Conservation (phyloP, 2,329 filamentous ascomycete species). For the Cercospora sesami region DNA sequence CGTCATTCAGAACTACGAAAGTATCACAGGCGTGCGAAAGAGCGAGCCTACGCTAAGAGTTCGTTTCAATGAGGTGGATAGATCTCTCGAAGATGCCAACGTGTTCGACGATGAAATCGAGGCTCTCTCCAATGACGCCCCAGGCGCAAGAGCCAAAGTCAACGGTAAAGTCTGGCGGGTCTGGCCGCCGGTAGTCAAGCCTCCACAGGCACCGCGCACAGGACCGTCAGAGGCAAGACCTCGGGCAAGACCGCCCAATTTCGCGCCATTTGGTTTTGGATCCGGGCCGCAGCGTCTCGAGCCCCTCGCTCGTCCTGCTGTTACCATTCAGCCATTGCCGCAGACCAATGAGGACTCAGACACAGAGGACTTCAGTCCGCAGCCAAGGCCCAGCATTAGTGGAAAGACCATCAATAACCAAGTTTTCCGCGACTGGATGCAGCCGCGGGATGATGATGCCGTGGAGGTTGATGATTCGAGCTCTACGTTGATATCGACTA, state of each 20-base stretch:
- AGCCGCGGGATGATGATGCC: neutral
- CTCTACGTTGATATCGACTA: neutral
- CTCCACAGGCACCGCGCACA: neutral
- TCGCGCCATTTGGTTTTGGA: neutral
- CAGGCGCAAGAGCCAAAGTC: slow-evolving; percentile 13
- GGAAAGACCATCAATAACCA: slow-evolving; percentile 25
- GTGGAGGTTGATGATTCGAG: neutral
- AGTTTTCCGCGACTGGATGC: neutral
- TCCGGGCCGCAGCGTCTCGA: neutral
- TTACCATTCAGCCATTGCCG: neutral
- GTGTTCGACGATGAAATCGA: slow-evolving; percentile 9
- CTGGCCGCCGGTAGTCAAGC: slow-evolving; percentile 6
- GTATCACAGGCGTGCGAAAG: neutral
- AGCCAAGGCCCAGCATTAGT: slow-evolving; percentile 12
- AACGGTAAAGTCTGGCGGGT: slow-evolving; percentile 11
- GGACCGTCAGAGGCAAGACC: neutral
- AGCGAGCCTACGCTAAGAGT: slow-evolving; percentile 3
- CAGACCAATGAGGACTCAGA: neutral
- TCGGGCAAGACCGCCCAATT: neutral
- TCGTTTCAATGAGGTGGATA: slow-evolving; percentile 14
- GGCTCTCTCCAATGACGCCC: slow-evolving; percentile 6
- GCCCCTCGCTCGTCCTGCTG: neutral
- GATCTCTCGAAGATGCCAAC: neutral
- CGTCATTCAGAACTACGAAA: slow-evolving; percentile 9
- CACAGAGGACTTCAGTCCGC: neutral